Evolutionary conservation across 495 filamentous ascomycete species (phyloP).

Genomic region (Pyrenula aspistea): DNA sequence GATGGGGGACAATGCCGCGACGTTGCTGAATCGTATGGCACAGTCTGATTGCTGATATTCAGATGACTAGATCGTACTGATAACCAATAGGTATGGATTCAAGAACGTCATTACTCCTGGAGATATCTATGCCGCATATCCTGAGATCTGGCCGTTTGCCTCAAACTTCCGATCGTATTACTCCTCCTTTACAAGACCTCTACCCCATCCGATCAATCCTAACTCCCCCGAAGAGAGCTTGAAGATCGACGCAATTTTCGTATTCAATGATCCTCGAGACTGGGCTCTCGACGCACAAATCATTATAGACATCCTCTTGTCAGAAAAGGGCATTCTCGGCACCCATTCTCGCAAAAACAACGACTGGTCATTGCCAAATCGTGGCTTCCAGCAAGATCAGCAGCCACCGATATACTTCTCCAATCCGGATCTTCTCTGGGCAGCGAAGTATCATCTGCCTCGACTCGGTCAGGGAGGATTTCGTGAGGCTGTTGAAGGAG

Average conservation of each 20-base stretch:
- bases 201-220: constrained; percentile 27
- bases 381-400: constrained; percentile 62
- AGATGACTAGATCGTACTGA: not conserved
- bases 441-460: constrained; percentile 68
- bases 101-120: constrained; percentile 70
- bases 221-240: constrained; percentile 33
- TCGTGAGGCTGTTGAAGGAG: constrained; percentile 63
- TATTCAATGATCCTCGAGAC: constrained; percentile 86
- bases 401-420: constrained; percentile 78
- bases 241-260: constrained; percentile 74
- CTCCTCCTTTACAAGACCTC: constrained; percentile 45
- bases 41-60: not conserved
- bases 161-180: constrained; percentile 48
- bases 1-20: constrained; percentile 60
- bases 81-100: constrained; percentile 61
- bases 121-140: constrained; percentile 66
- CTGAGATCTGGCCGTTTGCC: constrained; percentile 71
- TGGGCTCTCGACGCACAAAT: constrained; percentile 84
- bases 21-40: constrained; percentile 51
- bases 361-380: constrained; percentile 45
- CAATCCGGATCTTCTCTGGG: constrained; percentile 87
- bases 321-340: constrained; percentile 59
- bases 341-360: constrained; percentile 56
- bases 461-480: constrained; percentile 91
- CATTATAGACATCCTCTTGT: constrained; percentile 70